A percentile compares a stretch with the other conserved stretches of the same genome.
These are phyloP conservation scores for Mortierella hygrophila DNA, from an alignment of 192 early-diverging fungal genomes.

Conservation along the genomic window DNA sequence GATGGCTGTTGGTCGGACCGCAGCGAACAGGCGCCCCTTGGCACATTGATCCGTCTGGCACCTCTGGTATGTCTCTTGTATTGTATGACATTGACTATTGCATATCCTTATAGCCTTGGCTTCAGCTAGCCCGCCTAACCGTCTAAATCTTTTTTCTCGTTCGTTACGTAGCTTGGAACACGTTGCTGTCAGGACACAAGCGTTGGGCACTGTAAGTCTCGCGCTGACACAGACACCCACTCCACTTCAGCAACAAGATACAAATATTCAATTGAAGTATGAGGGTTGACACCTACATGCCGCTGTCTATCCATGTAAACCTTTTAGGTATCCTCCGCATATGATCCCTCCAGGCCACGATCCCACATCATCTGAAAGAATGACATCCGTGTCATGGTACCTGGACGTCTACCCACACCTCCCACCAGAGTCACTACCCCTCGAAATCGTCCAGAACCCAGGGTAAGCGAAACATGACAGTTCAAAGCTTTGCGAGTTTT, in stretches of 20 bases:
- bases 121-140: background rate
- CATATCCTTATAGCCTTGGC: background rate
- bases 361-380: slow-evolving; percentile 27
- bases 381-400: slow-evolving; percentile 60
- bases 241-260: too few relatives aligned
- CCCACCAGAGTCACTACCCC: slow-evolving; percentile 37
- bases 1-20: slow-evolving; percentile 64
- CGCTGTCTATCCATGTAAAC: too few relatives aligned
- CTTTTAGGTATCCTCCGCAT: slow-evolving; percentile 54
- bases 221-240: background rate
- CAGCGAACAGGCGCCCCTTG: slow-evolving; percentile 59
- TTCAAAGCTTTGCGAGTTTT: background rate
- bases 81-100: background rate
- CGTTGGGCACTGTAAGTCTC: slow-evolving; percentile 65
- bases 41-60: slow-evolving; percentile 61
- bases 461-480: slow-evolving; percentile 29
- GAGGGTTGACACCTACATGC: too few relatives aligned
- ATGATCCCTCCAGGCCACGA: slow-evolving; percentile 54
- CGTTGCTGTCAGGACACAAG: slow-evolving; percentile 58
- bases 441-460: slow-evolving; percentile 60
- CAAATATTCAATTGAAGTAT: too few relatives aligned
- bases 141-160: too few relatives aligned
- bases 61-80: slow-evolving; percentile 40
- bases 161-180: slow-evolving; percentile 57
- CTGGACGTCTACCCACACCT: slow-evolving; percentile 62